A percentile compares a stretch with the other conserved stretches of the same genome.
These are phyloP conservation scores for Malus hybrid DNA, from an alignment of 331 rosid genomes.

Conservation along the genomic window DNA sequence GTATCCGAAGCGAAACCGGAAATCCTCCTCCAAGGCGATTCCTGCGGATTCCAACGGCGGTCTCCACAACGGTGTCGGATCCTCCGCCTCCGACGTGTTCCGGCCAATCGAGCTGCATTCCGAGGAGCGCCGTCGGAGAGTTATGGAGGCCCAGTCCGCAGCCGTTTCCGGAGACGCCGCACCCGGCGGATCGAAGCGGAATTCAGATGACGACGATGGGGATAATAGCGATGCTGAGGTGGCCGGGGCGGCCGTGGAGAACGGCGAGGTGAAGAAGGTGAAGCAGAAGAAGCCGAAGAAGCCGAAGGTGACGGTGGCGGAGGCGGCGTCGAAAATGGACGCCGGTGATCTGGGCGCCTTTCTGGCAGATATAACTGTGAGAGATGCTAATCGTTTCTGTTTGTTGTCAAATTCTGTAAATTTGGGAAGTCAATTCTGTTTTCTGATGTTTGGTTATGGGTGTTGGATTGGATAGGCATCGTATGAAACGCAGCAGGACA, in stretches of 20 bases:
- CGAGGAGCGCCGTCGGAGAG: conserved; percentile 44
- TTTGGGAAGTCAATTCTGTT: conserved; percentile 5
- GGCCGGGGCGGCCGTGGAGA: conserved; percentile 28
- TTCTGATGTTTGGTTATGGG: not conserved
- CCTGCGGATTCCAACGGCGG: not conserved
- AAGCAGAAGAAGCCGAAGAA: conserved; percentile 49
- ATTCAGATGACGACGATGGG: conserved; percentile 29
- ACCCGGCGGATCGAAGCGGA: conserved; percentile 34
- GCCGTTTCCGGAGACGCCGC: conserved; percentile 11
- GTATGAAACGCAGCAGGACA: conserved; percentile 47
- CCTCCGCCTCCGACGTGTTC: conserved; percentile 26
- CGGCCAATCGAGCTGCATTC: conserved; percentile 42
- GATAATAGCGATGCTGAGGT: conserved; percentile 27
- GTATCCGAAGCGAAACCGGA: conserved; percentile 40
- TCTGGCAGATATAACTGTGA: conserved; percentile 56
- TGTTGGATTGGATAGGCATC: conserved; percentile 31
- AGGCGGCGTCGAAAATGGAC: conserved; percentile 49
- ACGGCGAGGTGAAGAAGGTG: conserved; percentile 39
- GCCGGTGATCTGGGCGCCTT: conserved; percentile 38
- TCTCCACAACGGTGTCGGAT: not conserved
- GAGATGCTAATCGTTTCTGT: conserved; percentile 12
- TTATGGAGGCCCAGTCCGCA: conserved; percentile 26
- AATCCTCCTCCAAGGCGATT: conserved; percentile 14
- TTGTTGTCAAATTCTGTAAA: not conserved
- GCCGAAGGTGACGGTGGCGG: conserved; percentile 51